phyloP scores from a whole-genome alignment of 306 rosid species.

The Clitoria ternatea region DNA sequence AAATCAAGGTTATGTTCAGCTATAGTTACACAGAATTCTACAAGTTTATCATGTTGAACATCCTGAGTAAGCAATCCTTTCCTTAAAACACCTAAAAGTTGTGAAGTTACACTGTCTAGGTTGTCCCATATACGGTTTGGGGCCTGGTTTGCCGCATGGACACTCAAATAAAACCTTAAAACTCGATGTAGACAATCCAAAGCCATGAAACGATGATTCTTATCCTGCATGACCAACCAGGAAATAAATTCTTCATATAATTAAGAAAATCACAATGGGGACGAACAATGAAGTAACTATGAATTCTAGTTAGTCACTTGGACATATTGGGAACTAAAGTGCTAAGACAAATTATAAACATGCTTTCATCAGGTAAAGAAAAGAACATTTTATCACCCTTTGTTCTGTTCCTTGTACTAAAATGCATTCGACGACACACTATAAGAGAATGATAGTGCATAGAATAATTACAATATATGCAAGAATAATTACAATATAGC shows the following conservation, averaged over 20 bases:
- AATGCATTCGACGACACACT: neutral
- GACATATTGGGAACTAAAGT: neutral
- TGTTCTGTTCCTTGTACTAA: neutral
- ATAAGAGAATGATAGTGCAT: neutral
- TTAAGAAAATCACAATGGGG: slow-evolving; percentile 20
- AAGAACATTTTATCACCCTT: slow-evolving; percentile 1
- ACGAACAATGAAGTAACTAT: slow-evolving; percentile 23
- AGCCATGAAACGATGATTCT: slow-evolving; percentile 97
- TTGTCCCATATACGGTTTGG: slow-evolving; percentile 93
- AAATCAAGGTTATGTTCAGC: slow-evolving; percentile 98
- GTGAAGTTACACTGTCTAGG: slow-evolving; percentile 94
- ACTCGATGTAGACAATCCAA: slow-evolving; percentile 99
- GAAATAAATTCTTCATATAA: slow-evolving; percentile 31
- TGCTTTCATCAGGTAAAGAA: neutral
- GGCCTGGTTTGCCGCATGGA: slow-evolving; percentile 81
- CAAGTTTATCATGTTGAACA: slow-evolving; percentile 97
- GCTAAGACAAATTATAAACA: neutral
- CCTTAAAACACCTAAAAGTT: slow-evolving; percentile 77
- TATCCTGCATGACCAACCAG: slow-evolving; percentile 74
- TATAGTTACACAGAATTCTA: slow-evolving; percentile 95
- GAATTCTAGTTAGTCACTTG: neutral
- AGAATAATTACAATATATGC: neutral
- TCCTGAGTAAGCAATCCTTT: slow-evolving; percentile 99
- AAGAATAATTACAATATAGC: neutral
- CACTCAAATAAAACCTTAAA: slow-evolving; percentile 90